A percentile compares a stretch with the other conserved stretches of the same genome.
These are phyloP conservation scores for Sphagnum fallax DNA, from an alignment of 228 moss, liverwort and hornwort species.

Conservation along the genomic window DNA sequence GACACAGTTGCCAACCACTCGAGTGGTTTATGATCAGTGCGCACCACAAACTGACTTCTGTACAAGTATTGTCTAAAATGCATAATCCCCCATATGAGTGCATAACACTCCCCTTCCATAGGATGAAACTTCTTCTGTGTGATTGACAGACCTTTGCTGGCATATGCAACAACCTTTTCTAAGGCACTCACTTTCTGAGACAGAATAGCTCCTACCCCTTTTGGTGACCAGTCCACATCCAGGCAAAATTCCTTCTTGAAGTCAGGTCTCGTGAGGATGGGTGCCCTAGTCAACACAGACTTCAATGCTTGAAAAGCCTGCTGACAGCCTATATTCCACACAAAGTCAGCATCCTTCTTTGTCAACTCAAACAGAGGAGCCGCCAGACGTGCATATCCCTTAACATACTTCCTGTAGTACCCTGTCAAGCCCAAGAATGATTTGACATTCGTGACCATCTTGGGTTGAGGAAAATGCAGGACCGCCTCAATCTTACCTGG, in stretches of 20 bases:
- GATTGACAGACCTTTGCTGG: background rate
- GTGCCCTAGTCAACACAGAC: background rate
- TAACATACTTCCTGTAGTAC: background rate
- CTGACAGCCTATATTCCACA: background rate
- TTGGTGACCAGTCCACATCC: background rate
- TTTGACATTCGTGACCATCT: too few relatives aligned
- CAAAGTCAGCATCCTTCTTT: background rate
- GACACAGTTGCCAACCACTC: background rate
- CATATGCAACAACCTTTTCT: background rate
- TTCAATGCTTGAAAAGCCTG: background rate
- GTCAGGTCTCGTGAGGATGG: background rate
- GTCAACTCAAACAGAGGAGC: background rate
- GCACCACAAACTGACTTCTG: background rate
- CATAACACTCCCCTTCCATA: conserved; percentile 1
- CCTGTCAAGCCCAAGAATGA: background rate
- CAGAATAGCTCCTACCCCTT: background rate
- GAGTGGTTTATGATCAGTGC: background rate
- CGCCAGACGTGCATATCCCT: background rate
- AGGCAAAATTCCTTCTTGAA: background rate
- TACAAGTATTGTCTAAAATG: conserved; percentile 3
- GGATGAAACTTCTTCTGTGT: background rate
- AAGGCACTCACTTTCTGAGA: background rate
- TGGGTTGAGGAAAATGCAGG: too few relatives aligned
- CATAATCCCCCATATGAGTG: background rate
- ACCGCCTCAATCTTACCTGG: too few relatives aligned